A percentile compares a stretch with the other conserved stretches of the same genome.
Evolutionary conservation across 2,329 filamentous ascomycete species (phyloP).

Genomic region (Huntiella abstrusa): DNA sequence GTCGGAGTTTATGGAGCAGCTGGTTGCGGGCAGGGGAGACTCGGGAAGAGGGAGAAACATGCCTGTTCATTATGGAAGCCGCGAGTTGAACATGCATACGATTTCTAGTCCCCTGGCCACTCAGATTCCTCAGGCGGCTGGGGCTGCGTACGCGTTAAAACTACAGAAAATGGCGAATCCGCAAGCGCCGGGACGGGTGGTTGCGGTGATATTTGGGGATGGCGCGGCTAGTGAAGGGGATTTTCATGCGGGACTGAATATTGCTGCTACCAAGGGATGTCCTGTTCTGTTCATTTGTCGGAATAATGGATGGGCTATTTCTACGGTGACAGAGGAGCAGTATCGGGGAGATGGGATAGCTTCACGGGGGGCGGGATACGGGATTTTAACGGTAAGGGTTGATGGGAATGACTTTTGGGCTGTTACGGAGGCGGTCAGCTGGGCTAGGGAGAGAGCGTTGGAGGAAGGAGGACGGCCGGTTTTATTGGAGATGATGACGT

Average conservation of each 20-base stretch:
- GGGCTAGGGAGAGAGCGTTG: slow-evolving; percentile 61
- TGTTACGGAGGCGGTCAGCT: slow-evolving; percentile 59
- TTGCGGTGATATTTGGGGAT: slow-evolving; percentile 76
- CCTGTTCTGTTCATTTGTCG: slow-evolving; percentile 80
- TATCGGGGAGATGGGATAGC: slow-evolving; percentile 86
- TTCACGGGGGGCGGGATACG: slow-evolving; percentile 69
- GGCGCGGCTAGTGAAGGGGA: slow-evolving; percentile 81
- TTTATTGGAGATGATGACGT: slow-evolving; percentile 89
- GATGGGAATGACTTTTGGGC: slow-evolving; percentile 93
- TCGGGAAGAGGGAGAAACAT: slow-evolving; percentile 73
- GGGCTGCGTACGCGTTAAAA: slow-evolving; percentile 75
- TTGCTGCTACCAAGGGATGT: slow-evolving; percentile 73
- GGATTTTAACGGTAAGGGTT: slow-evolving; percentile 81
- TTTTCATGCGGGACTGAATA: slow-evolving; percentile 80
- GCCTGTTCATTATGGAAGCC: slow-evolving; percentile 90
- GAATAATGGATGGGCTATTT: slow-evolving; percentile 86
- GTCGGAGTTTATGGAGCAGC: slow-evolving; percentile 82
- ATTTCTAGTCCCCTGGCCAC: slow-evolving; percentile 71
- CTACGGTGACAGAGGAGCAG: slow-evolving; percentile 74
- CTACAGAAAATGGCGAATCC: slow-evolving; percentile 58
- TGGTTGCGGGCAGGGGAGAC: slow-evolving; percentile 77
- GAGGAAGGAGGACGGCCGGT: slow-evolving; percentile 65
- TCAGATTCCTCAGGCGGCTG: slow-evolving; percentile 73
- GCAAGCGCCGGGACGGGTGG: slow-evolving; percentile 46
- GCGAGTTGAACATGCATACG: slow-evolving; percentile 69